Evolutionary conservation across 208 protist genomes (phyloP).

Genomic region (Crithidia acanthocephali): DNA sequence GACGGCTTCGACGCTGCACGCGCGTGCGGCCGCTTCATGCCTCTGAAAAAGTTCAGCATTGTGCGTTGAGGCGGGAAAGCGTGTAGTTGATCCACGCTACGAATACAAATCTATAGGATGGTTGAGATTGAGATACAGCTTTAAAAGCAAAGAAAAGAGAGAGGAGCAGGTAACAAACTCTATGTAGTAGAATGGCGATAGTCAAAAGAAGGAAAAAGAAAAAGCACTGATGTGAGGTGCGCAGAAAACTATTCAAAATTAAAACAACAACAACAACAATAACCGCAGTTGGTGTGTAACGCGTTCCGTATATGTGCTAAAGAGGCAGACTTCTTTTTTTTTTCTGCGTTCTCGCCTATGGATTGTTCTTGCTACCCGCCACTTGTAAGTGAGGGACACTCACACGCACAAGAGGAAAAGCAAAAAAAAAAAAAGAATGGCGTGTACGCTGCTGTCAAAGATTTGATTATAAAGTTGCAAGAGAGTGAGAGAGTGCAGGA

Average conservation of each 20-base stretch:
- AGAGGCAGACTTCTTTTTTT: neutral
- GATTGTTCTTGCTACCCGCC: too few relatives aligned
- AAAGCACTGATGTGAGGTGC: too few relatives aligned
- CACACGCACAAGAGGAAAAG: neutral
- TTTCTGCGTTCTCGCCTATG: neutral
- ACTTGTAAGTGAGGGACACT: neutral
- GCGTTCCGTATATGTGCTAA: neutral
- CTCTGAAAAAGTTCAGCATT: conserved; percentile 11
- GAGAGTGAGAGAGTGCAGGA: neutral
- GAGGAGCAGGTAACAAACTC: neutral
- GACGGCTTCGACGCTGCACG: neutral
- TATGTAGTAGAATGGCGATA: too few relatives aligned
- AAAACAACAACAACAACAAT: too few relatives aligned
- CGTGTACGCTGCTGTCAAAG: too few relatives aligned
- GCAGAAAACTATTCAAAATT: too few relatives aligned
- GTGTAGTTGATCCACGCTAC: too few relatives aligned
- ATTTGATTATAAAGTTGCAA: too few relatives aligned
- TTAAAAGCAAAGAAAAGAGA: neutral
- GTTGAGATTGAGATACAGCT: neutral
- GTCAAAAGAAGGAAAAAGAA: too few relatives aligned
- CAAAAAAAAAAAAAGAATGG: neutral
- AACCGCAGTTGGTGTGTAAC: too few relatives aligned
- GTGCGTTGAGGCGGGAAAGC: too few relatives aligned
- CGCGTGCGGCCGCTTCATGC: neutral
- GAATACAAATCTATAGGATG: neutral